Percentiles rank a stretch among this genome's conserved stretches.
These are phyloP conservation scores for Alternaria arborescens DNA, from an alignment of 2,329 filamentous ascomycete genomes.

Conservation along the genomic window DNA sequence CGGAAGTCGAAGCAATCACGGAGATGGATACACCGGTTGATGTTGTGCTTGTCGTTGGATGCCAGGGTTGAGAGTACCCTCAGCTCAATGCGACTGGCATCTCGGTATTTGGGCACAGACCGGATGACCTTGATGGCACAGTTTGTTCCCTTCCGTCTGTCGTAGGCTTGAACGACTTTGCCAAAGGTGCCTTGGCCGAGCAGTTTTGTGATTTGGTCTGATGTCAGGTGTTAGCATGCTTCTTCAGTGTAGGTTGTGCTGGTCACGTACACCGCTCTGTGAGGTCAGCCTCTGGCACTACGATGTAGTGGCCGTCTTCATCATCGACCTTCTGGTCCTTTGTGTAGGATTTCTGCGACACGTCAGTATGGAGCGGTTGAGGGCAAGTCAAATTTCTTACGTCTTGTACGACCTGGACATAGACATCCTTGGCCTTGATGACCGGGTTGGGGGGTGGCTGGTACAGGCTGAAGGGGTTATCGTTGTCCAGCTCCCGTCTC, in stretches of 20 bases:
- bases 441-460: conserved; percentile 86
- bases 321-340: conserved; percentile 84
- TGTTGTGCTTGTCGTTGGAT: conserved; percentile 88
- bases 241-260: neutral
- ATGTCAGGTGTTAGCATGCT: conserved; percentile 24
- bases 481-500: conserved; percentile 74
- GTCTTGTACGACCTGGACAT: conserved; percentile 67
- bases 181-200: conserved; percentile 98
- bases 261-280: conserved; percentile 83
- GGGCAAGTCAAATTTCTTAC: conserved; percentile 53
- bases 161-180: conserved; percentile 93
- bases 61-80: conserved; percentile 90
- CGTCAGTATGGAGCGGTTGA: conserved; percentile 23
- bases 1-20: conserved; percentile 97
- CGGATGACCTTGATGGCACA: conserved; percentile 98
- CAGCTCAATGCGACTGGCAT: conserved; percentile 93
- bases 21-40: conserved; percentile 96
- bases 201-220: conserved; percentile 87
- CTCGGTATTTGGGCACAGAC: conserved; percentile 97
- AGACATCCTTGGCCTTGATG: conserved; percentile 79
- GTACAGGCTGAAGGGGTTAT: conserved; percentile 79
- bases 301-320: conserved; percentile 96
- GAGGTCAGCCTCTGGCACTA: conserved; percentile 83
- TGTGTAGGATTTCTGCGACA: conserved; percentile 54
- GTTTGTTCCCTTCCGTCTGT: conserved; percentile 76